Conservation (phyloP, 2,329 filamentous ascomycete genomes). For the Orbilia ellipsospora region DNA sequence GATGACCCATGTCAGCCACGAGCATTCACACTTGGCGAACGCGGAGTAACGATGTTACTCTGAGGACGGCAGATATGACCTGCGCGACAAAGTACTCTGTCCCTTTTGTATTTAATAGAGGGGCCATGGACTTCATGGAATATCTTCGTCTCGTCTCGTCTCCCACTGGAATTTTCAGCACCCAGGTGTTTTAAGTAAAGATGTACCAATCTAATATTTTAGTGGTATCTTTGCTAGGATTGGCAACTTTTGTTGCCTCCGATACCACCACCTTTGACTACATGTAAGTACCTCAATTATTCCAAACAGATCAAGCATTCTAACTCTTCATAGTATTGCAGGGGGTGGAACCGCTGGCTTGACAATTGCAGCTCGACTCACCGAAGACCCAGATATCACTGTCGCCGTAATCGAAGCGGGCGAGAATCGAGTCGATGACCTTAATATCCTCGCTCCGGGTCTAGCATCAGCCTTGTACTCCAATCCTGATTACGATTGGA, state of each 20-base stretch:
- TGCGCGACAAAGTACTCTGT: no score
- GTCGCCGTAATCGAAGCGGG: conserved; percentile 51
- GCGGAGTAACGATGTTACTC: no score
- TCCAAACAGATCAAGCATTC: background rate
- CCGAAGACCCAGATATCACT: conserved; percentile 58
- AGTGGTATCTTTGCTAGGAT: conserved; percentile 1
- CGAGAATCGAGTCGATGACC: conserved; percentile 28
- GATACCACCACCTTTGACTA: conserved; percentile 42
- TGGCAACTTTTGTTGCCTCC: conserved; percentile 22
- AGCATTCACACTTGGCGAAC: no score
- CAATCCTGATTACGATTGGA: conserved; percentile 62
- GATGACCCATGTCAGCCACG: no score
- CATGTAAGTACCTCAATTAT: conserved; percentile 24
- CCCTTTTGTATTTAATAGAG: no score
- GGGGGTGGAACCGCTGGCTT: conserved; percentile 60
- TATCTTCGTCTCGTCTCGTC: background rate
- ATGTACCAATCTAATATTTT: conserved; percentile 32
- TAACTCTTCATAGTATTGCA: conserved; percentile 59
- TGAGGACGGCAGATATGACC: no score
- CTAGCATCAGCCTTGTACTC: conserved; percentile 40
- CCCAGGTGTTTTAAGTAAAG: background rate
- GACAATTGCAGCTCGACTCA: conserved; percentile 59
- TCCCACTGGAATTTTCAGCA: background rate
- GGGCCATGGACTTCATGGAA: background rate
- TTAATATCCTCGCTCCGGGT: conserved; percentile 41